Conservation (phyloP, 768 basidiomycete species). For the Tylopilus vinaceipallidus region DNA sequence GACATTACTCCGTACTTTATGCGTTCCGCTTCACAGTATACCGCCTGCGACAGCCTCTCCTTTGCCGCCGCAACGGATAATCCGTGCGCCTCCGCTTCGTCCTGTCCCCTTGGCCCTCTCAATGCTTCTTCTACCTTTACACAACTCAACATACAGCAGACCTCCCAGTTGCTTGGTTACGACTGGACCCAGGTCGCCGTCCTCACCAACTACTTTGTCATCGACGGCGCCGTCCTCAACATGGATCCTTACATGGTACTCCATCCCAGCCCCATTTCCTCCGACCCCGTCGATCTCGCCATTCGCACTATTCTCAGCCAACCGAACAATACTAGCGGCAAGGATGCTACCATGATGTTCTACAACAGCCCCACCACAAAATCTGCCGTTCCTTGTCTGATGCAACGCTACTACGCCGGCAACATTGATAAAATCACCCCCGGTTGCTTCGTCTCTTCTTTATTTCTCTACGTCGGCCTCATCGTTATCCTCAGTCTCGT, state of each 20-base stretch:
- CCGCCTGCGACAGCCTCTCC: constrained; percentile 57
- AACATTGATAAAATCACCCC: constrained; percentile 96
- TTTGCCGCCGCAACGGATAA: constrained; percentile 71
- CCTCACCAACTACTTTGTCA: constrained; percentile 75
- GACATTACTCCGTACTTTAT: constrained; percentile 90
- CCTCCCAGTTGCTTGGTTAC: constrained; percentile 75
- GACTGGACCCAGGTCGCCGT: constrained; percentile 83
- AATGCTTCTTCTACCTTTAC: constrained; percentile 54
- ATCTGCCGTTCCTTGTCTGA: constrained; percentile 74
- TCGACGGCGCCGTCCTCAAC: constrained; percentile 94
- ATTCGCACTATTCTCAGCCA: constrained; percentile 70
- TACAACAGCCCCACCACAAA: constrained; percentile 64
- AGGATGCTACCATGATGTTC: constrained; percentile 89
- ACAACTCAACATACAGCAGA: constrained; percentile 63
- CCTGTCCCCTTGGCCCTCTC: constrained; percentile 68
- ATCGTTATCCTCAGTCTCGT: constrained; percentile 91
- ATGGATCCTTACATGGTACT: constrained; percentile 80
- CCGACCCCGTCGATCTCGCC: constrained; percentile 78
- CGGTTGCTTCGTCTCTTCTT: constrained; percentile 87
- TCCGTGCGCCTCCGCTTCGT: constrained; percentile 59
- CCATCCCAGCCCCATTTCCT: constrained; percentile 63
- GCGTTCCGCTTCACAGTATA: constrained; percentile 63
- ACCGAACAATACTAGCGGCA: constrained; percentile 55
- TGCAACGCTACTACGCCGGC: constrained; percentile 85
- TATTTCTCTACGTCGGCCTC: constrained; percentile 88